Conservation (phyloP, 352 stramenopile genomes). For the Pythium coloratum region DNA sequence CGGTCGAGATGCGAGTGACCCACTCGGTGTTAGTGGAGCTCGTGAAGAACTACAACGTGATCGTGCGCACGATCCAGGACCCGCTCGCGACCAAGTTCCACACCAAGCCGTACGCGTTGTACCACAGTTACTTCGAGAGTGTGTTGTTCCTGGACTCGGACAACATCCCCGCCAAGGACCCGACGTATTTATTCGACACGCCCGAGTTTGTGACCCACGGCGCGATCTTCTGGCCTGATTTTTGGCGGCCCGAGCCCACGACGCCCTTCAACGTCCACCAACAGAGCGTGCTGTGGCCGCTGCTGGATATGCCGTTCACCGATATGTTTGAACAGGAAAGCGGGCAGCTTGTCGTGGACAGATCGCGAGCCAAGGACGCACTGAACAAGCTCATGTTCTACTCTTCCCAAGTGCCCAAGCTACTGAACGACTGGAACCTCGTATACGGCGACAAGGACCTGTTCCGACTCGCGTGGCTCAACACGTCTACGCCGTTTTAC, state of each 20-base stretch:
- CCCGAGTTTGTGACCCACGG: constrained; percentile 59
- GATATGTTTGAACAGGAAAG: constrained; percentile 89
- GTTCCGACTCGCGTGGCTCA: constrained; percentile 79
- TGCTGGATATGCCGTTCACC: constrained; percentile 82
- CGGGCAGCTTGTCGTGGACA: constrained; percentile 74
- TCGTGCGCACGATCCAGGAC: constrained; percentile 60
- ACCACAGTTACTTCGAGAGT: constrained; percentile 71
- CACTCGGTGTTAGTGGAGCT: constrained; percentile 68
- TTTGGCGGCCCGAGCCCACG: constrained; percentile 60
- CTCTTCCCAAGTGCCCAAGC: constrained; percentile 47
- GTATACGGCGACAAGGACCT: constrained; percentile 81
- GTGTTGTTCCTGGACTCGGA: constrained; percentile 84
- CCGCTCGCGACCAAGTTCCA: constrained; percentile 65
- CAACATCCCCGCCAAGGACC: constrained; percentile 74
- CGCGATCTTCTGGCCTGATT: constrained; percentile 86
- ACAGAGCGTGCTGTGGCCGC: constrained; percentile 63
- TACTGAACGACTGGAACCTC: constrained; percentile 66
- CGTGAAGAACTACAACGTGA: constrained; percentile 48
- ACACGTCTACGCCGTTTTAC: constrained; percentile 67
- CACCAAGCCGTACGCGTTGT: constrained; percentile 81
- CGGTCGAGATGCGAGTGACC: constrained; percentile 47
- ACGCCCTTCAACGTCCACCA: constrained; percentile 79
- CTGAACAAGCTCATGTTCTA: constrained; percentile 84
- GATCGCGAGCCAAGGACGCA: constrained; percentile 33
- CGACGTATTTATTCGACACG: constrained; percentile 79